A percentile compares a stretch with the other conserved stretches of the same genome.
These are phyloP conservation scores for Marasmius fiardii DNA, from an alignment of 1,284 basidiomycete species.

Conservation along the genomic window DNA sequence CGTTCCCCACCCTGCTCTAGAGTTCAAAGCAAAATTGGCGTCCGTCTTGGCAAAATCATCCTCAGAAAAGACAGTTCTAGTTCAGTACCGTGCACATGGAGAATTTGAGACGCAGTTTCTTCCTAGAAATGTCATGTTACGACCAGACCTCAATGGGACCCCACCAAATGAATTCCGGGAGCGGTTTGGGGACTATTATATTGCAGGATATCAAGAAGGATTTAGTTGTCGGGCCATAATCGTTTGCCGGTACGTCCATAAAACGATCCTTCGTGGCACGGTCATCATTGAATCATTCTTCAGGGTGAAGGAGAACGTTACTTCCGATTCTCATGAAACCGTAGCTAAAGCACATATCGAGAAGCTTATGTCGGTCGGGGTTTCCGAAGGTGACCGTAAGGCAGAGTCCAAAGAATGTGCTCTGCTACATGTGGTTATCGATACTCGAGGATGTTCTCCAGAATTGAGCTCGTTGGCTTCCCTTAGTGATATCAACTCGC, in stretches of 20 bases:
- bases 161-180: constrained; percentile 14
- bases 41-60: constrained; percentile 13
- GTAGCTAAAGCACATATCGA: constrained; percentile 14
- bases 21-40: constrained; percentile 15
- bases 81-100: constrained; percentile 16
- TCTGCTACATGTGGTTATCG: constrained; percentile 17
- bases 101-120: constrained; percentile 14
- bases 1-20: constrained; percentile 5
- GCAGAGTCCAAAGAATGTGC: constrained; percentile 11
- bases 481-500: constrained; percentile 9
- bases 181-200: constrained; percentile 19
- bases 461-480: constrained; percentile 7
- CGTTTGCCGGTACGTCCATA: constrained; percentile 16
- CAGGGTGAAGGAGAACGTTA: constrained; percentile 16
- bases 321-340: constrained; percentile 12
- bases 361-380: constrained; percentile 14
- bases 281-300: background rate
- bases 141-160: constrained; percentile 13
- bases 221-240: constrained; percentile 19
- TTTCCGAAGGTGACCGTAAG: constrained; percentile 11
- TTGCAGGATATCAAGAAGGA: constrained; percentile 15
- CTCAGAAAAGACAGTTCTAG: constrained; percentile 14
- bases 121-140: constrained; percentile 10
- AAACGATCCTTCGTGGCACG: too few relatives aligned
- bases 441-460: constrained; percentile 17